These are phyloP conservation scores for Aegilops tauschii DNA, from an alignment of 176 grass and related monocot species.

Conservation along the genomic window DNA sequence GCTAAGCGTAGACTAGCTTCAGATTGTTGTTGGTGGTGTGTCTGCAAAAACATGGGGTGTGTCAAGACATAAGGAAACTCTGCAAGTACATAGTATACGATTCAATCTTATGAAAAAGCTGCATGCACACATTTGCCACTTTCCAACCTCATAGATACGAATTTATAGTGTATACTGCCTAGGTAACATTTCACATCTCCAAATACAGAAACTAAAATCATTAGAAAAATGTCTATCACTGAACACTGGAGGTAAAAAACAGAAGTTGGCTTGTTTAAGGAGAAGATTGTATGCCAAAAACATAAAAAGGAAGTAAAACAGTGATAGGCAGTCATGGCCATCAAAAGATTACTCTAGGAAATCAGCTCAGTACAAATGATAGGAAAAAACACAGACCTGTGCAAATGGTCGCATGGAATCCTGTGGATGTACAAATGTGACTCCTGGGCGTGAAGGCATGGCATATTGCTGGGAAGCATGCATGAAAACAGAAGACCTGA, in stretches of 20 bases:
- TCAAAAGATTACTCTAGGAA: not conserved
- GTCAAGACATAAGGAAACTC: not conserved
- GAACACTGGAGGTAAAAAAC: not conserved
- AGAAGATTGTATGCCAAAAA: no score
- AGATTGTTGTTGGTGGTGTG: conserved; percentile 72
- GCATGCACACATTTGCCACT: not conserved
- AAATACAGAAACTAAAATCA: not conserved
- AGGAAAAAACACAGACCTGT: conserved; percentile 46
- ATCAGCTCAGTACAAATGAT: not conserved
- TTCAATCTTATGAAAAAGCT: not conserved
- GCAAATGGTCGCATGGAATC: conserved; percentile 53
- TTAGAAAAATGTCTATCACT: no score
- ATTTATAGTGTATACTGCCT: not conserved
- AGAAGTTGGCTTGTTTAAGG: not conserved
- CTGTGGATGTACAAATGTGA: conserved; percentile 60
- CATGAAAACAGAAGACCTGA: conserved; percentile 55
- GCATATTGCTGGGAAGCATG: conserved; percentile 62
- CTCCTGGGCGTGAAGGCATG: conserved; percentile 45
- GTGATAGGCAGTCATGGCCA: not conserved
- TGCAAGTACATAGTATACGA: not conserved
- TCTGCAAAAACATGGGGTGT: conserved; percentile 16
- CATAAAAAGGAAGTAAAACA: not conserved
- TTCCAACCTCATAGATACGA: not conserved
- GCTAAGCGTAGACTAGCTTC: conserved; percentile 88
- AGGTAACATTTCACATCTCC: not conserved